Conservation (phyloP, 352 stramenopile species). For the Phytophthora idaei region DNA sequence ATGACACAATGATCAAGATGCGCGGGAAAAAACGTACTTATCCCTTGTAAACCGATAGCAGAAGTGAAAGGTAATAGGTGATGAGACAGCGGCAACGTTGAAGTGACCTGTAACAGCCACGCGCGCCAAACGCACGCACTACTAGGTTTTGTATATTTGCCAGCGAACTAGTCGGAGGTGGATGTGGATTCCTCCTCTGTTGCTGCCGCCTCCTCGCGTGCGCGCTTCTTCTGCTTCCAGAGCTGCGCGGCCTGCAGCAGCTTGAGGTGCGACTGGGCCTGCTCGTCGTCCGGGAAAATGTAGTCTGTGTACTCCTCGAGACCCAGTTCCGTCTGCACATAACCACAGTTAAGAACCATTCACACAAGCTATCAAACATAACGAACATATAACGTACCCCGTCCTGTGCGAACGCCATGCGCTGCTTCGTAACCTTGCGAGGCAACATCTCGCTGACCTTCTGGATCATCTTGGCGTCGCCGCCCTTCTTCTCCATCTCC, state of each 20-base stretch:
- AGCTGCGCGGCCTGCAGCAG: constrained; percentile 97
- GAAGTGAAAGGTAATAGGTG: constrained; percentile 17
- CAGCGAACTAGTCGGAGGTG: constrained; percentile 6
- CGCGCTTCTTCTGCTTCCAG: constrained; percentile 94
- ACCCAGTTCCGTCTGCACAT: constrained; percentile 78
- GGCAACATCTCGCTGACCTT: constrained; percentile 95
- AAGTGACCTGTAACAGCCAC: constrained; percentile 13
- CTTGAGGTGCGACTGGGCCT: constrained; percentile 95
- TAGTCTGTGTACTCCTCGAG: constrained; percentile 99
- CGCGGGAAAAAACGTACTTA: constrained; percentile 4
- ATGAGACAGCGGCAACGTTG: constrained; percentile 23
- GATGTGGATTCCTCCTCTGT: background rate
- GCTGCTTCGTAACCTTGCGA: constrained; percentile 96
- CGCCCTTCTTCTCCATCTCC: constrained; percentile 89
- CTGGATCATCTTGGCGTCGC: constrained; percentile 69
- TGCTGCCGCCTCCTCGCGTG: constrained; percentile 49
- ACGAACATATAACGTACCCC: constrained; percentile 55
- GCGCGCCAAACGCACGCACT: background rate
- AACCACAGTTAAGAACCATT: constrained; percentile 27
- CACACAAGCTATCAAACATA: background rate
- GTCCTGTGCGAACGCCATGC: constrained; percentile 93
- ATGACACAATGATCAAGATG: constrained; percentile 12
- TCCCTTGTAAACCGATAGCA: constrained; percentile 12
- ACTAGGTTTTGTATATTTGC: background rate
- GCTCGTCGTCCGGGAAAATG: constrained; percentile 98